Base-by-base conservation (phyloP, 768 basidiomycete genomes). In the Sistotremastrum suecicum region DNA sequence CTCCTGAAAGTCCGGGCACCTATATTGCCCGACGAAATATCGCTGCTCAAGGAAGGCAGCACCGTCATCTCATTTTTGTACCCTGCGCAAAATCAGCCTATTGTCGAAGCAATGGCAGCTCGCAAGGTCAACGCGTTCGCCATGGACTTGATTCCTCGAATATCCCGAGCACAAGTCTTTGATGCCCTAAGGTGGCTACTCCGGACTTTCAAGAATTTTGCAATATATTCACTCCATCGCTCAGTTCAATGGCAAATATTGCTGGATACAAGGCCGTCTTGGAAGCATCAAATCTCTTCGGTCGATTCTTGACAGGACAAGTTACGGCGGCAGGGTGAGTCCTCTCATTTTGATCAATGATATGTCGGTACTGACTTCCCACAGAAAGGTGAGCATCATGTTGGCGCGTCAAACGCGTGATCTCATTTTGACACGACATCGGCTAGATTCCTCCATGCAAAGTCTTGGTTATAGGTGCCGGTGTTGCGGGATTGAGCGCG, bases 121-220 rank as follows among this genome's bases (percentile, higher is more conserved):
- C 72, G 75, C 45, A 75, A 75, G 51, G 68, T 80, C 46, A 85
- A 78, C 52, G 76, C 75, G 30, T 84, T 91, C 56, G 86, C 82
- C 59, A 91, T 91, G 88, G 88, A 91, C 58, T 76, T 81, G 74
- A 87, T 91, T 66, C 88, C 88, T 54, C 75, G 88, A 47, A 89
- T 91, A 53, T 89, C 85, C 50, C 76, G 88, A 44, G 88, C 88
- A 39, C 88, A 91, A 60, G 83, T 83, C 20, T 91, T 89, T 52
- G 88, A 91, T 62, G 88, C 82, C 35, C 65, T 91, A 54, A 88
- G 84, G 85, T 83, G 20, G 2, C 20, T 20, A 45, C 51, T 60
- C 46, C 39, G 35, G 45, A 51, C 12, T 29, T 11, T 20, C 32
- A 20, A 20, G 20, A 20, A 20, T 20, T 20, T 20, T 20, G 20